Percentiles rank a stretch among this genome's conserved stretches.
These are phyloP conservation scores for Saccharum hybrid DNA, from an alignment of 202 grass and related monocot species.

Conservation along the genomic window DNA sequence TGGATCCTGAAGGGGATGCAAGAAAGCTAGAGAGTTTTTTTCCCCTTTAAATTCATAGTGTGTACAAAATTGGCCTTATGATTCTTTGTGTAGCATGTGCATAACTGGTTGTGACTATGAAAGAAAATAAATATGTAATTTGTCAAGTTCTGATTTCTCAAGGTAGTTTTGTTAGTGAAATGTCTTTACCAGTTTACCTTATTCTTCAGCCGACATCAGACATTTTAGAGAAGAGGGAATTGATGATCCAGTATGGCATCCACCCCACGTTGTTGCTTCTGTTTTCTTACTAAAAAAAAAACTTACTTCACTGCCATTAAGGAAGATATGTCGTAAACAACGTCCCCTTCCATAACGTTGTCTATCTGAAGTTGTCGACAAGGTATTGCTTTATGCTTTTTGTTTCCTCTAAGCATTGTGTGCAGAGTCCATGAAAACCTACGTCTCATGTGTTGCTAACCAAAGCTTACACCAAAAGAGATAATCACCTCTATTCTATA, in stretches of 20 bases:
- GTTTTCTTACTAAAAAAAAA: no score
- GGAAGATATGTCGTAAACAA: no score
- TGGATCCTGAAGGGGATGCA: conserved; percentile 2
- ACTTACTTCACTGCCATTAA: no score
- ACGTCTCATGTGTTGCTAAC: neutral
- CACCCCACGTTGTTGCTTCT: neutral
- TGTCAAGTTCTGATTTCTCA: neutral
- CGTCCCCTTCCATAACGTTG: no score
- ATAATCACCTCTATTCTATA: no score
- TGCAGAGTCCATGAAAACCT: no score
- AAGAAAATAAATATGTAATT: neutral
- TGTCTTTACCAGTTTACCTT: neutral
- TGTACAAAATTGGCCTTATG: neutral
- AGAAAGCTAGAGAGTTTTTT: neutral
- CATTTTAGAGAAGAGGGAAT: neutral
- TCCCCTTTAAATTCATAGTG: neutral
- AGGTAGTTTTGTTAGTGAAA: neutral
- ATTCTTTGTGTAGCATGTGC: neutral
- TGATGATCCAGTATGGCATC: neutral
- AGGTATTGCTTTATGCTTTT: no score
- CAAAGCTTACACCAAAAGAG: no score
- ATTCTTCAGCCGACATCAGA: neutral
- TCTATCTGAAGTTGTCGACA: no score
- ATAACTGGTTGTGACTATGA: neutral
- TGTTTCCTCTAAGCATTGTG: no score